A percentile compares a stretch with the other conserved stretches of the same genome.
Conservation (phyloP, 495 filamentous ascomycete genomes). For the Annulohypoxylon stygium region DNA sequence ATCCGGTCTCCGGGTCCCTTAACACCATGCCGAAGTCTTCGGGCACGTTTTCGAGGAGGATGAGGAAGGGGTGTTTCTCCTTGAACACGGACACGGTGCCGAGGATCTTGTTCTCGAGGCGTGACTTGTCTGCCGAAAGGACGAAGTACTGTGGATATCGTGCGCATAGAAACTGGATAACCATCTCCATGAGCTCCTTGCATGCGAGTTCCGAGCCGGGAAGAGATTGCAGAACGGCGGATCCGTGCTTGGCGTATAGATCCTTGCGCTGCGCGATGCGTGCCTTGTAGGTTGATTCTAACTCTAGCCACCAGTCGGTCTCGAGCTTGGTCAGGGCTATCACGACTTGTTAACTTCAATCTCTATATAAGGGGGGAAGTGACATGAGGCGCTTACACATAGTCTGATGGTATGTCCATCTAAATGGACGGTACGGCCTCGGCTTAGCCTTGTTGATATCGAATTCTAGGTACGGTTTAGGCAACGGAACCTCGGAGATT, state of each 20-base stretch:
- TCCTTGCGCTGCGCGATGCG: slow-evolving; percentile 79
- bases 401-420: slow-evolving; percentile 92
- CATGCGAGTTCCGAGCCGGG: slow-evolving; percentile 85
- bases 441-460: slow-evolving; percentile 73
- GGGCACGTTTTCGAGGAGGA: slow-evolving; percentile 84
- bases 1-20: slow-evolving; percentile 76
- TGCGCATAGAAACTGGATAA: slow-evolving; percentile 79
- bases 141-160: slow-evolving; percentile 86
- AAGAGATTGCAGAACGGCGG: slow-evolving; percentile 73
- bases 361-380: no score
- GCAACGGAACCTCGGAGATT: slow-evolving; percentile 83
- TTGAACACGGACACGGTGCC: slow-evolving; percentile 72
- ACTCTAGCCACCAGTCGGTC: slow-evolving; percentile 91
- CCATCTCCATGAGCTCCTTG: slow-evolving; percentile 94
- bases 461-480: slow-evolving; percentile 71
- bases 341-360: no score
- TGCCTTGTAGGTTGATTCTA: slow-evolving; percentile 79
- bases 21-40: slow-evolving; percentile 90
- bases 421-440: slow-evolving; percentile 82
- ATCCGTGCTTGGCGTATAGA: slow-evolving; percentile 74
- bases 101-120: slow-evolving; percentile 80
- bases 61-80: slow-evolving; percentile 74
- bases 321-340: slow-evolving; percentile 86
- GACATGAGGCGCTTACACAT: slow-evolving; percentile 76
- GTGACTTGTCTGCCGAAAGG: slow-evolving; percentile 67